These are phyloP conservation scores for Pythium vanterpoolii DNA, from an alignment of 352 stramenopile species.

Conservation along the genomic window DNA sequence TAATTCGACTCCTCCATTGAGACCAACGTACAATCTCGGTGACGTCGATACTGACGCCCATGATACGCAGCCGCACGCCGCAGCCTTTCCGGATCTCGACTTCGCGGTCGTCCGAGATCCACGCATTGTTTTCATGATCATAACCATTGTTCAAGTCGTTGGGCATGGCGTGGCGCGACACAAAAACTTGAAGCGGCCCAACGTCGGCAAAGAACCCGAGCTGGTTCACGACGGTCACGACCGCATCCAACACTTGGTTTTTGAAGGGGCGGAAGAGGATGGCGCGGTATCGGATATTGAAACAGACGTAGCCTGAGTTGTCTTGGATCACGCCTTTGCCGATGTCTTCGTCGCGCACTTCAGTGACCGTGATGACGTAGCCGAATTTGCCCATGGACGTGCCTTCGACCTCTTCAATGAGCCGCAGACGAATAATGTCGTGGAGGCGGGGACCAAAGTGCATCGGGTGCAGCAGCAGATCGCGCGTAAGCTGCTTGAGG, in stretches of 20 bases:
- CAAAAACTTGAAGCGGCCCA: conserved; percentile 96
- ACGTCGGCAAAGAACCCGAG: conserved; percentile 97
- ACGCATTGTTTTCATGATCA: conserved; percentile 96
- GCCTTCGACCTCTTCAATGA: conserved; percentile 96
- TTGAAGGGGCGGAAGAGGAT: conserved; percentile 97
- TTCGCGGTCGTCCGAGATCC: conserved; percentile 97
- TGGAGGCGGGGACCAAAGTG: conserved; percentile 95
- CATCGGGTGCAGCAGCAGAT: conserved; percentile 95
- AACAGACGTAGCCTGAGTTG: conserved; percentile 95
- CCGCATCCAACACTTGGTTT: conserved; percentile 97
- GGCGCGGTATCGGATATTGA: conserved; percentile 95
- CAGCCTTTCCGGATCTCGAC: conserved; percentile 96
- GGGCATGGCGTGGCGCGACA: conserved; percentile 93
- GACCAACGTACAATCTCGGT: conserved; percentile 90
- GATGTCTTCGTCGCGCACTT: conserved; percentile 96
- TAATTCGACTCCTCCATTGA: too few species aligned
- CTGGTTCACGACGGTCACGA: conserved; percentile 95
- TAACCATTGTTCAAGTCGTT: conserved; percentile 95
- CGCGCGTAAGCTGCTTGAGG: conserved; percentile 85
- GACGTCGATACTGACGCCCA: conserved; percentile 96
- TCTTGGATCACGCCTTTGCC: conserved; percentile 97
- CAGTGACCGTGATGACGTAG: conserved; percentile 97
- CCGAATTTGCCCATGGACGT: conserved; percentile 95
- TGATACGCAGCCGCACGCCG: conserved; percentile 96
- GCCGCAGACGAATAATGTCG: conserved; percentile 93